Evolutionary conservation across 2,329 filamentous ascomycete species (phyloP).

Genomic region (Neofusicoccum ribis): DNA sequence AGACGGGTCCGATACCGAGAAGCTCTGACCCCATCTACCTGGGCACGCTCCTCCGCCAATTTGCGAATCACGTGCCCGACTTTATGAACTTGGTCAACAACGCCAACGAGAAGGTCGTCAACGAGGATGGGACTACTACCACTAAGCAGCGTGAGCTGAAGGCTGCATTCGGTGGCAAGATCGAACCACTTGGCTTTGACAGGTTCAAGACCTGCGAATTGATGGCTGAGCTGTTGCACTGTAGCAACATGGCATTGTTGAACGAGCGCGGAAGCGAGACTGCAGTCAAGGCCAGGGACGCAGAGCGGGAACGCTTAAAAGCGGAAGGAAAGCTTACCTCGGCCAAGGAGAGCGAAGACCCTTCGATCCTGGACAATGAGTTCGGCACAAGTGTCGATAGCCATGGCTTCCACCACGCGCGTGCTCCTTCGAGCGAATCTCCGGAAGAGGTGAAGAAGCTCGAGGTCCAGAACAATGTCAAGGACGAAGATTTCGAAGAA

Average conservation of each 20-base stretch:
- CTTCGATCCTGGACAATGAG: constrained; percentile 47
- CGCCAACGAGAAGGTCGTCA: constrained; percentile 59
- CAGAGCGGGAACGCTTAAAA: constrained; percentile 77
- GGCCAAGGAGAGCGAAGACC: constrained; percentile 57
- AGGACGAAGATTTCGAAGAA: constrained; percentile 93
- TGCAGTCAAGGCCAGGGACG: constrained; percentile 76
- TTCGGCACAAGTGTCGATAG: constrained; percentile 55
- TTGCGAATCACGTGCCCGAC: constrained; percentile 86
- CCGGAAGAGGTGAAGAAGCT: constrained; percentile 68
- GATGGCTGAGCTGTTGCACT: constrained; percentile 96
- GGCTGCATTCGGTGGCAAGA: constrained; percentile 85
- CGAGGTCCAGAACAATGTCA: constrained; percentile 77
- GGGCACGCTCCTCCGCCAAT: constrained; percentile 82
- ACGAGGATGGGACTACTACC: constrained; percentile 58
- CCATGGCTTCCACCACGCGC: constrained; percentile 53
- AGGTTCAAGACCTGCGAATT: constrained; percentile 98
- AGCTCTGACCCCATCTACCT: constrained; percentile 97
- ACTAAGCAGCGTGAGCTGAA: constrained; percentile 73
- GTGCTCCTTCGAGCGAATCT: constrained; percentile 50
- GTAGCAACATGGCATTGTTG: constrained; percentile 95
- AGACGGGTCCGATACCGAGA: constrained; percentile 73
- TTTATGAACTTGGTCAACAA: constrained; percentile 92
- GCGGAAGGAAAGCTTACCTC: constrained; percentile 72
- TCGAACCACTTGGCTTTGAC: constrained; percentile 94
- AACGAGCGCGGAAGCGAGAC: constrained; percentile 91